Conservation (phyloP, 1,284 basidiomycete species). For the Laetiporus sulphureus region DNA sequence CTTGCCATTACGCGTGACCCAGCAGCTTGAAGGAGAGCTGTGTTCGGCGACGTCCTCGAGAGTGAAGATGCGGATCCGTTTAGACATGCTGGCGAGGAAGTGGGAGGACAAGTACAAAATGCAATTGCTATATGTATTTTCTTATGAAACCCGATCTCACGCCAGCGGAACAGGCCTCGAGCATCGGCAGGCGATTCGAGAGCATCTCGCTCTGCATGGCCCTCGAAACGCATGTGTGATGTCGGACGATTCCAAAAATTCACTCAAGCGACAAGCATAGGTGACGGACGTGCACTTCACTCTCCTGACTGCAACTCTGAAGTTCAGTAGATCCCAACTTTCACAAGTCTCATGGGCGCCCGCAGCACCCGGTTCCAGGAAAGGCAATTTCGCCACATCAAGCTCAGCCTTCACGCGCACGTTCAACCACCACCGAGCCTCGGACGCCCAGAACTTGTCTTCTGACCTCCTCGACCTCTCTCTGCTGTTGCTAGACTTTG, state of each 20-base stretch:
- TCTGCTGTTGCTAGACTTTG: too few species aligned
- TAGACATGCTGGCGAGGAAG: constrained; percentile 36
- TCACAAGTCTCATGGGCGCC: too few species aligned
- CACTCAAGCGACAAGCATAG: too few species aligned
- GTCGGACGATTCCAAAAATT: not conserved
- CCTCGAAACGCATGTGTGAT: not conserved
- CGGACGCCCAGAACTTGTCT: too few species aligned
- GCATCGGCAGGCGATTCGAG: not conserved
- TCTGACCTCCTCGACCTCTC: too few species aligned
- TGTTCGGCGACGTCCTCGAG: constrained; percentile 64
- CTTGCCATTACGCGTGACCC: constrained; percentile 66
- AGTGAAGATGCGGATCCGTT: constrained; percentile 67
- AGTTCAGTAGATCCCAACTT: too few species aligned
- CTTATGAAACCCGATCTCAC: constrained; percentile 8
- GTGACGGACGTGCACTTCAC: too few species aligned
- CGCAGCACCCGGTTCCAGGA: too few species aligned
- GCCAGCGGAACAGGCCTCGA: constrained; percentile 2
- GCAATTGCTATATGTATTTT: not conserved
- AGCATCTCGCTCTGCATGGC: not conserved
- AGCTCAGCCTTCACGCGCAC: too few species aligned
- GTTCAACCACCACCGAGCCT: too few species aligned
- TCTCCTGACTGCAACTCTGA: too few species aligned
- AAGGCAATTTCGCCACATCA: too few species aligned
- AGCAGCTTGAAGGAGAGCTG: constrained; percentile 53
- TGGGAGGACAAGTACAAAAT: constrained; percentile 8